Evolutionary conservation across 2,329 filamentous ascomycete species (phyloP), one percentile per base, ranked within the genome.

Genomic region (Colletotrichum incanum): DNA sequence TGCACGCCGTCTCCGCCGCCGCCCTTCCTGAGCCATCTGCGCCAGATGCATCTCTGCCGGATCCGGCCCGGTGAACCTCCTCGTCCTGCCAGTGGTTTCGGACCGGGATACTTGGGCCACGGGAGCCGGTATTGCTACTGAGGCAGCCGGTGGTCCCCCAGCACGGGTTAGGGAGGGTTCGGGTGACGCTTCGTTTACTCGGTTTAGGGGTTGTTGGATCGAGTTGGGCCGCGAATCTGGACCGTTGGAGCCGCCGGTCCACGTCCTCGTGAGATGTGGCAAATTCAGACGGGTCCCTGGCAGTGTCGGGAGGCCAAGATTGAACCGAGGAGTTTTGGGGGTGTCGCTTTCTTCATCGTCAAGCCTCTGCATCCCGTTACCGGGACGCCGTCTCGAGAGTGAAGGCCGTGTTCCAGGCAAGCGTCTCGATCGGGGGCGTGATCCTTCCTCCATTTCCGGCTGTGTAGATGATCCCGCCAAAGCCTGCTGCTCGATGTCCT

Each of bases 1-100:
- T 66, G 63, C 75, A 12, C 73, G 73, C 61, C 76, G 65, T 72
- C 81, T 78, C 76, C 82, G 80, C 67, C 81, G 79, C 65, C 84
- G 79, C 41, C 81, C 79, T 6, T 82, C 81, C 31, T 85, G 81
- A 59, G 84, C 84, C 66, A 86, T 77, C 31, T 84, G 80, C 43
- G 84, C 84, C 2, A 89, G 77, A 68, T 86, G 84, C 73, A 84
- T 78, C 70, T 87, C 86, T 31, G 86, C 87, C 20, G 86, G 85
- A 74, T 88, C 86, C 4, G 84, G 80, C 16, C 83, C 83, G 23
- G 81, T 77, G 72, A 84, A 83, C 31, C 76, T 47, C 62, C 74
- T 45, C 34, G 72, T 56, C 37, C 47, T 41, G 20, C 55, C 54
- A 26, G 23, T 45, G 39, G 67, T 50, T 61, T 71, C 58, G n/a